Conservation (phyloP, 208 protist species). For the Kentomonas sorsogonicus region DNA sequence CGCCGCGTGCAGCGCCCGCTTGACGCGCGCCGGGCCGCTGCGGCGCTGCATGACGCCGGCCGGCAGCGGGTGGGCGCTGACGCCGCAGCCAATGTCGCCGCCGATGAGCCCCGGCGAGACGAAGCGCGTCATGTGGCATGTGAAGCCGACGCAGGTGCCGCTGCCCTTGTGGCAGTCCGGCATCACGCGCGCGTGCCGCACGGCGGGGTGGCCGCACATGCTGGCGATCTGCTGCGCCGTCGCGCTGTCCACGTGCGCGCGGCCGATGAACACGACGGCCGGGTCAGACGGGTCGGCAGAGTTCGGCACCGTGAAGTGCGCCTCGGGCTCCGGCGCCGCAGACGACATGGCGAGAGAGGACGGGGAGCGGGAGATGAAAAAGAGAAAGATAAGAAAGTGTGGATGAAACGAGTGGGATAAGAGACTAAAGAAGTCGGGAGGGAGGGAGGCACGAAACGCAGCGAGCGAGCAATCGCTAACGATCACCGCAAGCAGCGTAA, state of each 20-base stretch:
- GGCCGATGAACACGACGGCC: neutral
- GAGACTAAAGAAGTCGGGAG: too few species aligned
- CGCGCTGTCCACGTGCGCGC: conserved; percentile 7
- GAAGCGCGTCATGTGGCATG: neutral
- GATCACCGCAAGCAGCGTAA: too few species aligned
- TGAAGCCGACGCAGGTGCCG: conserved; percentile 11
- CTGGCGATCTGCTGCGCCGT: conserved; percentile 3
- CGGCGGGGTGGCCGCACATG: conserved; percentile 11
- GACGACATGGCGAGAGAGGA: too few species aligned
- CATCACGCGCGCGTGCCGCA: conserved; percentile 4
- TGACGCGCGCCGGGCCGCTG: neutral
- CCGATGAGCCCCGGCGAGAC: conserved; percentile 8
- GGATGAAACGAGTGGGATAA: too few species aligned
- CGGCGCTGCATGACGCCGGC: neutral
- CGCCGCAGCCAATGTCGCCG: conserved; percentile 9
- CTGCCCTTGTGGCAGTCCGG: conserved; percentile 11
- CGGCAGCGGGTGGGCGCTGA: conserved; percentile 1
- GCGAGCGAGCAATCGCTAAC: too few species aligned
- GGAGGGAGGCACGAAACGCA: too few species aligned
- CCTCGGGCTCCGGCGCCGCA: too few species aligned
- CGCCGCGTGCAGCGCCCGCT: conserved; percentile 1
- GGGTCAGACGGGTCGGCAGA: neutral
- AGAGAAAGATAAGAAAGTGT: too few species aligned
- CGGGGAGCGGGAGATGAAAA: too few species aligned
- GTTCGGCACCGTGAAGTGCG: conserved; percentile 4